phyloP scores from a whole-genome alignment of 371 early-diverging fungal species.

The Rhizomucor pusillus region DNA sequence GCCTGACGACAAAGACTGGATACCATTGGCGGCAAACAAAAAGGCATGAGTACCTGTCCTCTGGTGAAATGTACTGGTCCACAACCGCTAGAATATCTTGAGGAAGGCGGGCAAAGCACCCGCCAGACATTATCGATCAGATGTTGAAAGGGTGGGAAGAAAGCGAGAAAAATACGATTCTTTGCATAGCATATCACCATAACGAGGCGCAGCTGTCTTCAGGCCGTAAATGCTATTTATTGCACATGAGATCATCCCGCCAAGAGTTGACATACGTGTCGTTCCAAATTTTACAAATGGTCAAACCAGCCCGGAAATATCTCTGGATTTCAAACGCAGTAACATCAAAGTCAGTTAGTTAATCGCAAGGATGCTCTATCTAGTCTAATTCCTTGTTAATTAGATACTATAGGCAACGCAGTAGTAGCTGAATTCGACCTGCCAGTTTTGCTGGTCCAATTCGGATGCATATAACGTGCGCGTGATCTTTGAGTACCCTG shows the following conservation, averaged over 20 bases:
- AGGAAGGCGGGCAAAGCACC: too few relatives aligned
- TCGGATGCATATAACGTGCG: slow-evolving; percentile 31
- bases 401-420: too few relatives aligned
- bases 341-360: slow-evolving; percentile 27
- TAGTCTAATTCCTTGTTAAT: too few relatives aligned
- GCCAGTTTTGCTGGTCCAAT: slow-evolving; percentile 37
- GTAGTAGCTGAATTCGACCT: not conserved
- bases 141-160: slow-evolving; percentile 9
- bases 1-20: too few relatives aligned
- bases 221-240: slow-evolving; percentile 2
- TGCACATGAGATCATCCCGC: too few relatives aligned
- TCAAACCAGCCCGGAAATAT: too few relatives aligned
- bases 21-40: too few relatives aligned
- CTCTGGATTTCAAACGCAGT: slow-evolving; percentile 43
- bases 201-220: slow-evolving; percentile 13
- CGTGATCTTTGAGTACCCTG: slow-evolving; percentile 22
- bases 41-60: not conserved
- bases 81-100: too few relatives aligned
- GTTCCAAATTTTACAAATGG: too few relatives aligned
- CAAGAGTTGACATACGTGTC: too few relatives aligned
- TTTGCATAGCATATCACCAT: slow-evolving; percentile 8
- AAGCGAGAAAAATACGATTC: too few relatives aligned
- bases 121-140: too few relatives aligned
- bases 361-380: slow-evolving; percentile 26
- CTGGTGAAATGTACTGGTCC: slow-evolving; percentile 2